Percentiles rank a stretch among this genome's conserved stretches.
Evolutionary conservation across 441 rosid species (phyloP).

Genomic region (Dalechampia spathulata): DNA sequence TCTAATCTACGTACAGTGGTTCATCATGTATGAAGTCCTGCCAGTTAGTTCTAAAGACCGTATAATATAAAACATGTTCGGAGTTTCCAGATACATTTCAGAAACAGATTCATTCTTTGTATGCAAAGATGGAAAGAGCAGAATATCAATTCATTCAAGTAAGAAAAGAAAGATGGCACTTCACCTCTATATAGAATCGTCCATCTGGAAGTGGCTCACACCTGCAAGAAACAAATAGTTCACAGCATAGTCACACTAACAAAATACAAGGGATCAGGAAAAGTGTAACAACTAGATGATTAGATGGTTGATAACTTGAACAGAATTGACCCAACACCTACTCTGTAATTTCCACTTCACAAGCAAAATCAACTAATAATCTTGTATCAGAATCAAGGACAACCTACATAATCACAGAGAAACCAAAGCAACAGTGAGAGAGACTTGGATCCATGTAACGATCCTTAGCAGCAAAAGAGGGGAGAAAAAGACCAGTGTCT

Average conservation of each 20-base stretch:
- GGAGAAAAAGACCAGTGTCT: conserved; percentile 13
- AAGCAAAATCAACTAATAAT: conserved; percentile 65
- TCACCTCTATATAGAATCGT: conserved; percentile 83
- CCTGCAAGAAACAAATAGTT: conserved; percentile 32
- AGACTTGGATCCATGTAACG: neutral
- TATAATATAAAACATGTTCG: neutral
- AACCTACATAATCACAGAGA: conserved; percentile 42
- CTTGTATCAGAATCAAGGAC: conserved; percentile 62
- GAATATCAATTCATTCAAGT: no score
- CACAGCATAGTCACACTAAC: conserved; percentile 6
- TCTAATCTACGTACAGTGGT: neutral
- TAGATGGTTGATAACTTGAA: neutral
- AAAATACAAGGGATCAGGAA: no score
- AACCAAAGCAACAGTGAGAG: conserved; percentile 14
- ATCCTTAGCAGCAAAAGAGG: conserved; percentile 8
- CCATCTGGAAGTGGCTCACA: conserved; percentile 98
- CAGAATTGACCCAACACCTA: conserved; percentile 28
- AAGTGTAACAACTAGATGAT: conserved; percentile 1
- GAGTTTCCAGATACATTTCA: neutral
- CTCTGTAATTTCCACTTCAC: conserved; percentile 99
- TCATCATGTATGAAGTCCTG: neutral
- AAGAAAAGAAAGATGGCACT: neutral
- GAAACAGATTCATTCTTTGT: no score
- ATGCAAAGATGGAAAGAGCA: no score
- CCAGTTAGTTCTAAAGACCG: neutral